Conservation (phyloP, 805 yeast genomes). For the Candida oleophila region DNA sequence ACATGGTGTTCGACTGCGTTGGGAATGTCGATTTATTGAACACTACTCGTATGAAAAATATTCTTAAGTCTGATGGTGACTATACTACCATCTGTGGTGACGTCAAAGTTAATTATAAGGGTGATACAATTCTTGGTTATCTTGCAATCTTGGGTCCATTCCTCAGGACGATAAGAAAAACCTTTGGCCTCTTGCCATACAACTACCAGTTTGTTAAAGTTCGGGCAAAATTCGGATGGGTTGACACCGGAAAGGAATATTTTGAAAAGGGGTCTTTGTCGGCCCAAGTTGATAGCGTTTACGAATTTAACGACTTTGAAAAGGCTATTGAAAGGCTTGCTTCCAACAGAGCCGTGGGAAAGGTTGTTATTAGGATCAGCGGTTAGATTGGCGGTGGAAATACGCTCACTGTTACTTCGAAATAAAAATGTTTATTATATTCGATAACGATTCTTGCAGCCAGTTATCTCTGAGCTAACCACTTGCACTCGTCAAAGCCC, state of each 20-base stretch:
- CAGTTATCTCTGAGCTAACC: no score
- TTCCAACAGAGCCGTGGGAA: constrained; percentile 60
- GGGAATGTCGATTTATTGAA: constrained; percentile 54
- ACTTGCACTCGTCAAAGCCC: no score
- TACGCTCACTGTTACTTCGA: no score
- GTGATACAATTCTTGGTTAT: not conserved
- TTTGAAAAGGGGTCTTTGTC: constrained; percentile 44
- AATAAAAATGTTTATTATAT: no score
- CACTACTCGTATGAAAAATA: constrained; percentile 27
- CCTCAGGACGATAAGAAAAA: constrained; percentile 10
- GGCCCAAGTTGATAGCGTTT: constrained; percentile 54
- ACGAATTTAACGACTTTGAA: constrained; percentile 46
- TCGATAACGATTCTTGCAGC: no score
- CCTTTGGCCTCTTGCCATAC: constrained; percentile 22
- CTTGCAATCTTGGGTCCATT: not conserved
- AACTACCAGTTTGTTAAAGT: constrained; percentile 25
- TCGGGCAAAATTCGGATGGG: constrained; percentile 12
- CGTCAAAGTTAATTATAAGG: constrained; percentile 31
- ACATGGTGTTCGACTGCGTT: constrained; percentile 61
- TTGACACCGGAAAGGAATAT: constrained; percentile 32
- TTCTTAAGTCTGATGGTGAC: constrained; percentile 48
- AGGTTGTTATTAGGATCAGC: constrained; percentile 54
- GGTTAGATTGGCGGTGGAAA: no score
- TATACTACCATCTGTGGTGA: constrained; percentile 63
- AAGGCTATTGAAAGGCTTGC: constrained; percentile 50